Evolutionary conservation across 2,329 filamentous ascomycete species (phyloP), one percentile per base, ranked within the genome.

Genomic region (Alternaria sp.): DNA sequence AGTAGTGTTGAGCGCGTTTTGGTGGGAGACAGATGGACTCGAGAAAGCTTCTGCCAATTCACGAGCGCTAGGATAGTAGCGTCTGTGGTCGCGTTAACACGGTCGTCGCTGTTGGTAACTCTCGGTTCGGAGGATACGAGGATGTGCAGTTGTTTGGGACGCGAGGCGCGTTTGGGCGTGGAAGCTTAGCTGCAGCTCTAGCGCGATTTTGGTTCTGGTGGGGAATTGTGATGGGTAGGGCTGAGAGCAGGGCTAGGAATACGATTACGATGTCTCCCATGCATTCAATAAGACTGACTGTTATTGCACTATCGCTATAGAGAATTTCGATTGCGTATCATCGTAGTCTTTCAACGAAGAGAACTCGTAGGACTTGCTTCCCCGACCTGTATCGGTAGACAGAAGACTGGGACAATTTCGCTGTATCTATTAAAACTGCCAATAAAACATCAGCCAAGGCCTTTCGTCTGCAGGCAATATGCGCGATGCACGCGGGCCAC

Each of bases 101-200:
- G 4, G 32, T 25, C 41, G 52, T 46, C 28, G 59, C 60, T 65
- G 32, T 66, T 61, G 53, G 62, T 34, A 27, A 25, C n/a, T 11
- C 22, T 25, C 32, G 59, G 16, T 18, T 18, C 49, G 55, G 46
- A 60, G 45, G 58, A 12, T 5, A 10, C 53, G 53, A 40, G 48
- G 62, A 48, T 60, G 54, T 54, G 54, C 58, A 44, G 50, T 52
- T 59, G 59, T 57, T 64, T 62, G 30, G 59, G 64, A 64, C 59
- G 68, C 66, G 67, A 49, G 55, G 59, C 68, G 67, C 70, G 68
- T 62, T 45, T 32, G 48, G 60, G 32, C 48, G 43, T 68, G 61
- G 57, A 60, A 59, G 58, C 53, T 46, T 72, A 69, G 54, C 36
- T 45, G 52, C 45, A 49, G 46, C 34, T 54, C 34, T 65, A 65